Percentiles rank a stretch among this genome's conserved stretches.
Evolutionary conservation across 176 grass and related monocot genomes (phyloP).

Genomic region (Guadua angustifolia): DNA sequence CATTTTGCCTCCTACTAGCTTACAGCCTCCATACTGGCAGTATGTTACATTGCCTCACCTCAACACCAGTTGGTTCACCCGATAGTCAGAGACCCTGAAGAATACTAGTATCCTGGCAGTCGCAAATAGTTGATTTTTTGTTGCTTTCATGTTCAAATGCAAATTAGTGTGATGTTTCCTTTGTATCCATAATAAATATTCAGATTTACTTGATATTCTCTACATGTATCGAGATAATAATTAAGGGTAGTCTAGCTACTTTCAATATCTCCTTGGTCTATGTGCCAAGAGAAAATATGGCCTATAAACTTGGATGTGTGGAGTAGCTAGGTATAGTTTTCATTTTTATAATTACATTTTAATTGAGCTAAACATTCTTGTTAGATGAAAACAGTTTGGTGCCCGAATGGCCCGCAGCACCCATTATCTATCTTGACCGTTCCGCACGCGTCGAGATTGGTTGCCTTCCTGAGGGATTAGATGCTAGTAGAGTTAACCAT

Average conservation of each 20-base stretch:
- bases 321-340: neutral
- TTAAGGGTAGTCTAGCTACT: too few relatives aligned
- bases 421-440: neutral
- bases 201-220: too few relatives aligned
- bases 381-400: neutral
- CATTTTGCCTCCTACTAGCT: neutral
- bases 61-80: neutral
- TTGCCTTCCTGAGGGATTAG: neutral
- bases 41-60: slow-evolving; percentile 9
- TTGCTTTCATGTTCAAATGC: neutral
- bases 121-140: neutral
- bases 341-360: neutral
- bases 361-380: neutral
- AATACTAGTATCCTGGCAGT: neutral
- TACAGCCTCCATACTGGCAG: neutral
- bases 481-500: neutral
- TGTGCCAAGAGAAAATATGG: too few relatives aligned
- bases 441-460: neutral
- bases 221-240: too few relatives aligned
- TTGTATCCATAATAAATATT: too few relatives aligned
- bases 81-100: neutral
- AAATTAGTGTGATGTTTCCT: too few relatives aligned
- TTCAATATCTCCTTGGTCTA: too few relatives aligned
- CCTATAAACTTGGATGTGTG: too few relatives aligned
- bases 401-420: neutral